A percentile compares a stretch with the other conserved stretches of the same genome.
phyloP scores from a whole-genome alignment of 306 rosid species.

The Pterocarpus santalinus region DNA sequence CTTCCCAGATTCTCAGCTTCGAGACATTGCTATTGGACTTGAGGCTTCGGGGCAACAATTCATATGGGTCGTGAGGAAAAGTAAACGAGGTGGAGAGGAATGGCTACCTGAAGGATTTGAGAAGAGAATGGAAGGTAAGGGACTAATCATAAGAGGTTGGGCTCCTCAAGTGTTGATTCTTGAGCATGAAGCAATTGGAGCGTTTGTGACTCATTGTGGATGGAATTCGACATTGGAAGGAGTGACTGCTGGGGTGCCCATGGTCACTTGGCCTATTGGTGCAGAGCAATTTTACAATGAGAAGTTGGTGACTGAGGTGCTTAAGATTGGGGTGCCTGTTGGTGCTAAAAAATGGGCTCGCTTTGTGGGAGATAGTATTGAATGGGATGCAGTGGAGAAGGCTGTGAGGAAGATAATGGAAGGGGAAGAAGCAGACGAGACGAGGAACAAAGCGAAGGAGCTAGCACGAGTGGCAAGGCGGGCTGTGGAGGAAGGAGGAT shows the following conservation, averaged over 20 bases:
- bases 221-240: constrained; percentile 29
- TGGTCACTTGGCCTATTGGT: constrained; percentile 24
- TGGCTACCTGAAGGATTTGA: constrained; percentile 17
- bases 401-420: not conserved
- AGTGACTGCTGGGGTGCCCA: constrained; percentile 11
- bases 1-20: constrained; percentile 22
- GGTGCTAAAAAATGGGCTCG: not conserved
- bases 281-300: constrained; percentile 33
- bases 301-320: constrained; percentile 12
- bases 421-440: constrained; percentile 13
- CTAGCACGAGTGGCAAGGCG: not conserved
- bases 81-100: not conserved
- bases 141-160: constrained; percentile 28
- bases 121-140: constrained; percentile 19
- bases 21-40: constrained; percentile 44
- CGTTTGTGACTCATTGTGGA: constrained; percentile 33
- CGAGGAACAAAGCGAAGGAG: constrained; percentile 2
- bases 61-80: constrained; percentile 47
- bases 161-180: constrained; percentile 30
- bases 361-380: not conserved
- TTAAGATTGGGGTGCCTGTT: constrained; percentile 5
- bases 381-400: not conserved
- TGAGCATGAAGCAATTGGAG: constrained; percentile 27
- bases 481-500: constrained; percentile 28
- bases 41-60: constrained; percentile 41